Conservation (phyloP, 495 filamentous ascomycete genomes). For the Poronia punctata region DNA sequence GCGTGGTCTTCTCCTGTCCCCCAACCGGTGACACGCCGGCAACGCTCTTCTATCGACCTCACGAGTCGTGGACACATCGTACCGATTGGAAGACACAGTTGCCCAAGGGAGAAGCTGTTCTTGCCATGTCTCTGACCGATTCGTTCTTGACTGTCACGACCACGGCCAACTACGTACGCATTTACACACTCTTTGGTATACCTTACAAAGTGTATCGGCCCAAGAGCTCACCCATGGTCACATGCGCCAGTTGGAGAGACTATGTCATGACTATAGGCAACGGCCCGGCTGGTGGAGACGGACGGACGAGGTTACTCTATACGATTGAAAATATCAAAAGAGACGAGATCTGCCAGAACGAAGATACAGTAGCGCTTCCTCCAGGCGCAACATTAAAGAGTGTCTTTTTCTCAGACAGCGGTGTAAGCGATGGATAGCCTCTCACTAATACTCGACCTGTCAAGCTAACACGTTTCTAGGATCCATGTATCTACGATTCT, state of each 20-base stretch:
- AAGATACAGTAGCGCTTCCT: constrained; percentile 81
- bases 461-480: constrained; percentile 39
- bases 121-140: constrained; percentile 84
- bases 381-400: constrained; percentile 62
- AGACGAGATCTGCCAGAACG: constrained; percentile 85
- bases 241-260: constrained; percentile 86
- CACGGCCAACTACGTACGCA: constrained; percentile 73
- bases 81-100: constrained; percentile 84
- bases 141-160: constrained; percentile 86
- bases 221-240: constrained; percentile 81
- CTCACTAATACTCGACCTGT: not conserved
- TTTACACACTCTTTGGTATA: constrained; percentile 89
- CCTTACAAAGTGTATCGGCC: constrained; percentile 83
- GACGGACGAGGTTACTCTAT: constrained; percentile 69
- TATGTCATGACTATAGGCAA: constrained; percentile 93
- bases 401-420: constrained; percentile 86
- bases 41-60: constrained; percentile 90
- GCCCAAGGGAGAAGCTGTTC: constrained; percentile 71
- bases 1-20: constrained; percentile 78
- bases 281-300: constrained; percentile 72
- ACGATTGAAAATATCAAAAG: constrained; percentile 88
- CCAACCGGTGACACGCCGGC: constrained; percentile 62
- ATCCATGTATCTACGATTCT: constrained; percentile 90
- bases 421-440: constrained; percentile 43
- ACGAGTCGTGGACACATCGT: constrained; percentile 91